Evolutionary conservation across 2,329 filamentous ascomycete genomes (phyloP).

Genomic region (Rutstroemia sp.): DNA sequence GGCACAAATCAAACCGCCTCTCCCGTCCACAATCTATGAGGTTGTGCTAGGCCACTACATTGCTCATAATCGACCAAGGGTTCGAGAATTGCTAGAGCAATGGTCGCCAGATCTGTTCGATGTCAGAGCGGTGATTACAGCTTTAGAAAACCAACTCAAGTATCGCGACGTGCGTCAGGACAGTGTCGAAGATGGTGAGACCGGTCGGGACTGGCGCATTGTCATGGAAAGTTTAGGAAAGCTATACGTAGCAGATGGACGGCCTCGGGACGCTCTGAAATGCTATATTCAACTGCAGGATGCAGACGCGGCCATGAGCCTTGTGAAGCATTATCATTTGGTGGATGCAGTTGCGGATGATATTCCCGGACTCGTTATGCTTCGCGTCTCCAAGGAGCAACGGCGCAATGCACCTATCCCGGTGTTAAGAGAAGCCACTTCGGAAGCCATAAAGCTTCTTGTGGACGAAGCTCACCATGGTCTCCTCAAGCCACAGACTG

Average conservation of each 20-base stretch:
- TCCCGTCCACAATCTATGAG: conserved; percentile 80
- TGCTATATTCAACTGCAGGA: conserved; percentile 90
- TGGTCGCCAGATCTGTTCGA: conserved; percentile 86
- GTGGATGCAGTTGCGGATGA: conserved; percentile 84
- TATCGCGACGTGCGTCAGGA: conserved; percentile 69
- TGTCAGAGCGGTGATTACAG: conserved; percentile 64
- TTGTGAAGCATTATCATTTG: conserved; percentile 86
- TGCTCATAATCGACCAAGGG: conserved; percentile 63
- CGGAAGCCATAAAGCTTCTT: conserved; percentile 77
- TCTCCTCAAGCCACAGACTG: conserved; percentile 67
- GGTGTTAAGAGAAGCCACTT: conserved; percentile 72
- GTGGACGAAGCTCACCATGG: conserved; percentile 89
- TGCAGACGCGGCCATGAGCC: conserved; percentile 76
- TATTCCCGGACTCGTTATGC: conserved; percentile 77
- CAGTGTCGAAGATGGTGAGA: conserved; percentile 64
- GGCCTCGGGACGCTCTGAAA: conserved; percentile 74
- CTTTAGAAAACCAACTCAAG: conserved; percentile 75
- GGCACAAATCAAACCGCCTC: conserved; percentile 66
- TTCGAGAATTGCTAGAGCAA: conserved; percentile 70
- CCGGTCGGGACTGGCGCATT: conserved; percentile 77
- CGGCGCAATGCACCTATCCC: conserved; percentile 54
- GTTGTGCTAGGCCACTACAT: conserved; percentile 86
- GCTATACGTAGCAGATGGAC: conserved; percentile 73
- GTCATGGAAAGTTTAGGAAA: conserved; percentile 82
- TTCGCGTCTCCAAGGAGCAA: conserved; percentile 71